phyloP scores from a whole-genome alignment of 768 basidiomycete species.

The Boletus rex-veris region DNA sequence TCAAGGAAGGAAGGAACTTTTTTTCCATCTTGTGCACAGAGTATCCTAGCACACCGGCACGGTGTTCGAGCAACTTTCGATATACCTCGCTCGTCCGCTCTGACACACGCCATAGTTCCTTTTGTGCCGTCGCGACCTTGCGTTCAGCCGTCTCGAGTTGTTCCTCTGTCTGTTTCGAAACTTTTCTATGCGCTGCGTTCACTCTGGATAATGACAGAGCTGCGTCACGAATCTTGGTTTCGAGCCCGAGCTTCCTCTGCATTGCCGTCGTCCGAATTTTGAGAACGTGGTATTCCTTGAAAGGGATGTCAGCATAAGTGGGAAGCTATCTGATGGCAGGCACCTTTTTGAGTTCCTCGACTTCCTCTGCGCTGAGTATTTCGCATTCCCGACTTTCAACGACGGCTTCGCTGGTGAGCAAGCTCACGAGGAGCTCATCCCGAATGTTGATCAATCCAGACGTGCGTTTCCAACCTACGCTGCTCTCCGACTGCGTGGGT shows the following conservation, averaged over 20 bases:
- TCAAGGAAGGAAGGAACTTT: conserved; percentile 35
- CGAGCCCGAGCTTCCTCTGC: conserved; percentile 71
- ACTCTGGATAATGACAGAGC: conserved; percentile 70
- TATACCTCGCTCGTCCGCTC: conserved; percentile 62
- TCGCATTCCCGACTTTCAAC: conserved; percentile 85
- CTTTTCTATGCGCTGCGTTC: conserved; percentile 52
- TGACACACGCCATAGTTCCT: conserved; percentile 66
- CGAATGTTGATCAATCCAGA: conserved; percentile 52
- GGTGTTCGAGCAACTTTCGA: conserved; percentile 71
- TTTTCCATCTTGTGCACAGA: conserved; percentile 68
- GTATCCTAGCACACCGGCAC: conserved; percentile 74
- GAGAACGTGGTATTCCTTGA: conserved; percentile 72
- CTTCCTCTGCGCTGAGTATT: conserved; percentile 70
- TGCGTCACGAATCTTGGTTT: conserved; percentile 87
- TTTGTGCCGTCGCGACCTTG: conserved; percentile 68
- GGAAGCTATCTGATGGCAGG: conserved; percentile 24
- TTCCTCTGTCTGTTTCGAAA: conserved; percentile 62
- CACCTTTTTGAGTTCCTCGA: conserved; percentile 70
- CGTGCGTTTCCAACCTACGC: conserved; percentile 39
- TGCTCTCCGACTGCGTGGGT: conserved; percentile 36
- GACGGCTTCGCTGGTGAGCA: conserved; percentile 90
- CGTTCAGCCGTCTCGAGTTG: conserved; percentile 71
- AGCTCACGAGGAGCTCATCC: conserved; percentile 84
- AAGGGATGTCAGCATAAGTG: background rate
- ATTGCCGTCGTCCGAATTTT: conserved; percentile 61